A percentile compares a stretch with the other conserved stretches of the same genome.
phyloP scores from a whole-genome alignment of 768 basidiomycete genomes.

The Zangia roseola region DNA sequence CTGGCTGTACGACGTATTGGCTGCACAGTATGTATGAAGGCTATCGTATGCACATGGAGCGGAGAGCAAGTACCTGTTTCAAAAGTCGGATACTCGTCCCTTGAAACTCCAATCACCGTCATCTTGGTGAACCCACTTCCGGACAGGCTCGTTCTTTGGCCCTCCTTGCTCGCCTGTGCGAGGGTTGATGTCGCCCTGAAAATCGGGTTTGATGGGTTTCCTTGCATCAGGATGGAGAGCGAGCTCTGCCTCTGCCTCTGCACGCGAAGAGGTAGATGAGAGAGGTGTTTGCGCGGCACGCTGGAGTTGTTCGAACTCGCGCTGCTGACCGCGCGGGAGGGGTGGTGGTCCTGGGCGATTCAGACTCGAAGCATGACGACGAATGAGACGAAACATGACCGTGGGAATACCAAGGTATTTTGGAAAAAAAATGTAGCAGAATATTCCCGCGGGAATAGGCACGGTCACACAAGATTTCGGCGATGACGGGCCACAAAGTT shows the following conservation, averaged over 20 bases:
- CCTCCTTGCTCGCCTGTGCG: slow-evolving; percentile 82
- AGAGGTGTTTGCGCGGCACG: slow-evolving; percentile 54
- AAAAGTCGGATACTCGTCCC: slow-evolving; percentile 87
- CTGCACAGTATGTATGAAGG: no score
- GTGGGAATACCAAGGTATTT: no score
- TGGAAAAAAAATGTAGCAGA: not conserved
- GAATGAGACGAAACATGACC: not conserved
- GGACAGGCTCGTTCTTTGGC: slow-evolving; percentile 82
- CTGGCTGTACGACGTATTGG: no score
- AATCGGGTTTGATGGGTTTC: slow-evolving; percentile 57
- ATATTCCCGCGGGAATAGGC: not conserved
- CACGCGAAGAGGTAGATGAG: no score
- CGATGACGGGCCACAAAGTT: slow-evolving; percentile 1
- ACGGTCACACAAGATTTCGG: slow-evolving; percentile 2
- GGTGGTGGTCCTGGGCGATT: slow-evolving; percentile 71
- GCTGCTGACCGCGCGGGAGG: slow-evolving; percentile 72
- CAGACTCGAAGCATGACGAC: slow-evolving; percentile 21
- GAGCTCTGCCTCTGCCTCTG: slow-evolving; percentile 40
- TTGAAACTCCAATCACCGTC: slow-evolving; percentile 90
- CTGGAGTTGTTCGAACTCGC: slow-evolving; percentile 84
- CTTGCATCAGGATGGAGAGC: slow-evolving; percentile 72
- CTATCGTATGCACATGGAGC: not conserved
- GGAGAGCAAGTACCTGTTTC: slow-evolving; percentile 11
- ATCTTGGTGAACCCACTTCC: slow-evolving; percentile 48
- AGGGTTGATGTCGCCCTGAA: slow-evolving; percentile 81